Percentiles rank a stretch among this genome's conserved stretches.
These are phyloP conservation scores for Nasturtium officinale DNA, from an alignment of 345 rosid genomes.

Conservation along the genomic window DNA sequence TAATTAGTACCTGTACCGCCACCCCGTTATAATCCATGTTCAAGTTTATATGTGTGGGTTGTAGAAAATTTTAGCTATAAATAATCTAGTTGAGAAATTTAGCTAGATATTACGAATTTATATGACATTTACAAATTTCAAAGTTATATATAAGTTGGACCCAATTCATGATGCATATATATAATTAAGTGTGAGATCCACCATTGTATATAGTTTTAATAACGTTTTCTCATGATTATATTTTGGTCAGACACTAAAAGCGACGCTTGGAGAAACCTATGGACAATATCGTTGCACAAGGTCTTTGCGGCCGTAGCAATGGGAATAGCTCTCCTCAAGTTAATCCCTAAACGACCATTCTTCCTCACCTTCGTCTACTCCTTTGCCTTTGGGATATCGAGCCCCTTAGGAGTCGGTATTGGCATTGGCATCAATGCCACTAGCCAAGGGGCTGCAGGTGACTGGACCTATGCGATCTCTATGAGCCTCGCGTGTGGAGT, in stretches of 20 bases:
- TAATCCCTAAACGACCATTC: slow-evolving; percentile 79
- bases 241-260: slow-evolving; percentile 47
- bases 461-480: slow-evolving; percentile 77
- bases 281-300: slow-evolving; percentile 87
- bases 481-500: slow-evolving; percentile 91
- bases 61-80: neutral
- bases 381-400: slow-evolving; percentile 75
- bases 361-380: slow-evolving; percentile 64
- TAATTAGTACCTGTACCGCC: neutral
- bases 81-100: too few relatives aligned
- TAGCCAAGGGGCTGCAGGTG: slow-evolving; percentile 60
- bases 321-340: slow-evolving; percentile 82
- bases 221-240: neutral
- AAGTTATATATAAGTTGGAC: neutral
- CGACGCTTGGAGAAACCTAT: slow-evolving; percentile 83
- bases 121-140: neutral
- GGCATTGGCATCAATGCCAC: slow-evolving; percentile 86
- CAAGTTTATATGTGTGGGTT: neutral
- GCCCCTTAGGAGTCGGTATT: slow-evolving; percentile 79
- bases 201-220: neutral
- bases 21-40: neutral
- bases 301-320: slow-evolving; percentile 84
- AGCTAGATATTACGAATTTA: neutral
- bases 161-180: neutral
- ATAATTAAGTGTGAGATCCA: neutral